Evolutionary conservation across 495 filamentous ascomycete species (phyloP), one percentile per base, ranked within the genome.

Genomic region (Xylaria sp.): DNA sequence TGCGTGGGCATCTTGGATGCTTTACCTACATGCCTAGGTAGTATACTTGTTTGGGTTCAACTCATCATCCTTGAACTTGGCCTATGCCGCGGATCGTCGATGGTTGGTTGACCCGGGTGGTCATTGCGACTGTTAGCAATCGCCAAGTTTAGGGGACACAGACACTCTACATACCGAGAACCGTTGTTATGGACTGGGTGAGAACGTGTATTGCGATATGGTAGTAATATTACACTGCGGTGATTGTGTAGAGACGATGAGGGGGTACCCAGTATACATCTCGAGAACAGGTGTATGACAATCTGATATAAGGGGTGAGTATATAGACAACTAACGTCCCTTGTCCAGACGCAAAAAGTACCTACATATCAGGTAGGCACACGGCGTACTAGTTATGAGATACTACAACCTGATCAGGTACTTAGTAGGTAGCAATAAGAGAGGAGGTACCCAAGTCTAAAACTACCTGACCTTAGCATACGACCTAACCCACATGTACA

Each of bases 1-100:
- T 62, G 59, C 59, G 59, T 62, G 59, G 57, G 37, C 37, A 43
- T 62, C 59, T 33, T 62, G 59, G 35, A 62, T 41, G 59, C 37
- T 62, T 41, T 15, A n/a, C 33, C 33, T 43, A 43, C 35, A 29
- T n/a, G n/a, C n/a, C n/a, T n/a, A n/a, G n/a, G n/a, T n/a, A n/a
- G n/a, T n/a, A n/a, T n/a, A n/a, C n/a, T n/a, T n/a, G n/a, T 11
- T 59, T n/a, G 33, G 37, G 11, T 58, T 21, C 55, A 37, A 58
- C 29, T 33, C 31, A 35, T 2, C 31, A 58, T 58, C 55, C 15
- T 37, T 35, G 57, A 59, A 21, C 21, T 21, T 59, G 55, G 21
- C 9, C 5, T 37, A 8, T 59, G 57, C 31, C 4, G n/a, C n/a
- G 7, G 57, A 19, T 59, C 37, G 37, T 59, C 33, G 19, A 59